phyloP scores from a whole-genome alignment of 352 stramenopile genomes.

The Blastocystis sp. region DNA sequence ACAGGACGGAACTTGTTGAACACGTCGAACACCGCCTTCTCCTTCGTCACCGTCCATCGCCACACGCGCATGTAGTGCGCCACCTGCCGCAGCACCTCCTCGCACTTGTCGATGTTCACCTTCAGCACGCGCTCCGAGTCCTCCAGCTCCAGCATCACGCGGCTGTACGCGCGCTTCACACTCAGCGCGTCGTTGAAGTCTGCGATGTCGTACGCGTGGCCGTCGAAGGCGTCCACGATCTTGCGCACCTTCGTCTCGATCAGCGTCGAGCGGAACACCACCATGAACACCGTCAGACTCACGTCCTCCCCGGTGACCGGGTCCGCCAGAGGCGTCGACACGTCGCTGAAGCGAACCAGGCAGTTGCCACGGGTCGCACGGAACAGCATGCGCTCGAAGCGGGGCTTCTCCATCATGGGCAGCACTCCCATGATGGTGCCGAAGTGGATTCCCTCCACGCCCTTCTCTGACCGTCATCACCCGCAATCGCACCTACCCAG shows the following conservation, averaged over 20 bases:
- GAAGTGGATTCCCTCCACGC: constrained; percentile 54
- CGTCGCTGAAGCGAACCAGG: constrained; percentile 86
- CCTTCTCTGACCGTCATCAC: not conserved
- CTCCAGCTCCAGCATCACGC: constrained; percentile 85
- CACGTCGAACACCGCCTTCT: constrained; percentile 92
- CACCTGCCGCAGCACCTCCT: constrained; percentile 80
- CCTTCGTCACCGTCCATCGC: constrained; percentile 87
- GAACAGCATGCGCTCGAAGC: constrained; percentile 97
- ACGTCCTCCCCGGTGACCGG: constrained; percentile 73
- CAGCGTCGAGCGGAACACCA: constrained; percentile 79
- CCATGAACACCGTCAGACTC: constrained; percentile 72
- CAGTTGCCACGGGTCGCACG: constrained; percentile 93
- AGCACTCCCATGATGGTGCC: constrained; percentile 70
- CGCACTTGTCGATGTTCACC: constrained; percentile 84
- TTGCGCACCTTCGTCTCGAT: constrained; percentile 94
- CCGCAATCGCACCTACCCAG: not conserved
- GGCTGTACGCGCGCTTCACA: constrained; percentile 69
- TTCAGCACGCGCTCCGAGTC: constrained; percentile 87
- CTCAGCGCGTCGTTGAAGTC: constrained; percentile 80
- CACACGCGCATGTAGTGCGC: constrained; percentile 83
- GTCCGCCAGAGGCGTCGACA: constrained; percentile 79
- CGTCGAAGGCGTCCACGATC: constrained; percentile 92
- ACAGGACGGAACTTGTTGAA: constrained; percentile 94
- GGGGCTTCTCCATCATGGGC: constrained; percentile 77
- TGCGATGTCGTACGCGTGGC: constrained; percentile 83